Percentiles rank a stretch among this genome's conserved stretches.
These are phyloP conservation scores for Vicia faba DNA, from an alignment of 306 rosid species.

Conservation along the genomic window DNA sequence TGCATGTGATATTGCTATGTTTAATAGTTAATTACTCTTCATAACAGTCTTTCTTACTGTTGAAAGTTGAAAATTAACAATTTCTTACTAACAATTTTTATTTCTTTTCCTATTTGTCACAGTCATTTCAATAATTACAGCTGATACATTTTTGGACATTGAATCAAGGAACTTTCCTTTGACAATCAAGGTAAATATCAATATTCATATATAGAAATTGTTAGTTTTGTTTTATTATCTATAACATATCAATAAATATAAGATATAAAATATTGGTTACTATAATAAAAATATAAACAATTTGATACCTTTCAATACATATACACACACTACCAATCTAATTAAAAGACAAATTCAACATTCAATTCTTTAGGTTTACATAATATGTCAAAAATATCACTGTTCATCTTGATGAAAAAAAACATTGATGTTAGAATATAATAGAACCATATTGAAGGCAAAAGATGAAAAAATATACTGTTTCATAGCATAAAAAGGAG, in stretches of 20 bases:
- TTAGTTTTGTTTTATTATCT: neutral
- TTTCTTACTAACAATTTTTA: neutral
- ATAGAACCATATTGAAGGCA: conserved; percentile 32
- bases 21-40: conserved; percentile 31
- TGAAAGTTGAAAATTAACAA: conserved; percentile 38
- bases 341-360: neutral
- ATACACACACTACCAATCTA: conserved; percentile 1
- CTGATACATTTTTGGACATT: conserved; percentile 38
- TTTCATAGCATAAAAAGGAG: conserved; percentile 47
- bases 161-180: conserved; percentile 32
- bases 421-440: neutral
- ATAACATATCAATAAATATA: conserved; percentile 17
- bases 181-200: conserved; percentile 34
- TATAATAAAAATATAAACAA: conserved; percentile 15
- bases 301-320: conserved; percentile 28
- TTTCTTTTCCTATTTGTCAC: conserved; percentile 35
- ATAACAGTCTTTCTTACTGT: conserved; percentile 39
- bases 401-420: neutral
- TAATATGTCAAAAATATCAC: neutral
- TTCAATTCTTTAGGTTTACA: conserved; percentile 32
- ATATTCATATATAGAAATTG: neutral
- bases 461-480: conserved; percentile 31
- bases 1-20: conserved; percentile 11
- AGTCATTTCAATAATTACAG: conserved; percentile 39
- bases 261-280: conserved; percentile 21